Conservation (phyloP, 2,329 filamentous ascomycete genomes). For the Chaetomiaceae sp. region DNA sequence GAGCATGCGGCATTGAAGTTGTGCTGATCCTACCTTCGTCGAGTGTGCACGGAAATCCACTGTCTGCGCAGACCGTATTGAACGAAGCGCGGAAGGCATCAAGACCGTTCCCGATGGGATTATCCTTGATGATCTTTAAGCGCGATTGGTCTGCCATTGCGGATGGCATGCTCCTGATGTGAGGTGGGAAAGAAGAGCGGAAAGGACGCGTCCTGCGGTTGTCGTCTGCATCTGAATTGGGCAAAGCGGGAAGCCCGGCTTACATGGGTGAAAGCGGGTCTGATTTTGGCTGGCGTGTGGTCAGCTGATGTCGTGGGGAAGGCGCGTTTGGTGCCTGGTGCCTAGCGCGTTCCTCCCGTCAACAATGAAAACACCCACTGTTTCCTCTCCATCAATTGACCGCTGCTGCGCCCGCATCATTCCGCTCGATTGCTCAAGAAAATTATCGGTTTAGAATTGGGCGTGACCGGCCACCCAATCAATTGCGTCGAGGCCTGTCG, state of each 20-base stretch:
- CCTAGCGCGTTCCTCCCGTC: conserved; percentile 11
- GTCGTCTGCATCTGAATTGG: not conserved
- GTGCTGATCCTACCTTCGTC: no score
- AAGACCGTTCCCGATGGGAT: no score
- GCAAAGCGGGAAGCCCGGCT: not conserved
- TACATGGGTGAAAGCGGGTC: not conserved
- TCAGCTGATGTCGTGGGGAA: conserved; percentile 21
- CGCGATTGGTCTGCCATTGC: no score
- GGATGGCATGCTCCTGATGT: not conserved
- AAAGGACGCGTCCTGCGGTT: no score
- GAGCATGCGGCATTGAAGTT: no score
- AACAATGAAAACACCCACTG: conserved; percentile 8
- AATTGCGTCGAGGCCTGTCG: not conserved
- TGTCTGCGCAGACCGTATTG: no score
- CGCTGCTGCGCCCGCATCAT: no score
- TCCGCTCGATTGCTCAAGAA: not conserved
- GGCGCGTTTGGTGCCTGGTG: conserved; percentile 18
- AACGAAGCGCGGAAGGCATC: no score
- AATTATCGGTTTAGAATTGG: not conserved
- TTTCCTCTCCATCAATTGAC: not conserved
- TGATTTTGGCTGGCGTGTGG: not conserved
- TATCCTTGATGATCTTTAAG: no score
- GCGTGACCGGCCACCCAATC: no score
- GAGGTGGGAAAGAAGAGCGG: no score
- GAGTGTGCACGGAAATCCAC: no score